Conservation (phyloP, 768 basidiomycete species). For the Pholiota molesta region DNA sequence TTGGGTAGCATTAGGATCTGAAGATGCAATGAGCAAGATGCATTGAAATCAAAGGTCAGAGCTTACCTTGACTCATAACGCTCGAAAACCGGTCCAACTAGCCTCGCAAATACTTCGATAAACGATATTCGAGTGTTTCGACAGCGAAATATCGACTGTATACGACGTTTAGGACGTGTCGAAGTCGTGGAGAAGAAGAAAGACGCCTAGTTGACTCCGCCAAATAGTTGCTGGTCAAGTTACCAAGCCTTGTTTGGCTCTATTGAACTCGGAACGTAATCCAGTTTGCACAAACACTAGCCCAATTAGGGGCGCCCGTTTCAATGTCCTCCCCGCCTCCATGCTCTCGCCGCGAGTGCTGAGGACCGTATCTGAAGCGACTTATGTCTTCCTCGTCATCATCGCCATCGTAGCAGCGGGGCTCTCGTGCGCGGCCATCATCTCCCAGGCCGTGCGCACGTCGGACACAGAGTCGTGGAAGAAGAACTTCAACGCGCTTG, state of each 20-base stretch:
- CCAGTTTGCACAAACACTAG: not conserved
- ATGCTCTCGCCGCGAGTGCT: constrained; percentile 47
- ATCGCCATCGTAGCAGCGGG: constrained; percentile 55
- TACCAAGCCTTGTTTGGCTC: constrained; percentile 35
- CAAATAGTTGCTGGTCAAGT: constrained; percentile 17
- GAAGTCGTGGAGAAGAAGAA: not conserved
- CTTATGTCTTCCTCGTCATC: constrained; percentile 56
- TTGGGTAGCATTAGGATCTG: constrained; percentile 52
- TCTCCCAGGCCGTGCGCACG: constrained; percentile 75
- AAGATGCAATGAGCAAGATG: constrained; percentile 35
- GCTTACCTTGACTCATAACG: constrained; percentile 56
- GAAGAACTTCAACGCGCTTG: constrained; percentile 67
- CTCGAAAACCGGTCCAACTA: constrained; percentile 7
- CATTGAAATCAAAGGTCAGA: constrained; percentile 26
- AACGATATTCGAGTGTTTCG: not conserved
- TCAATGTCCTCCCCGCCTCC: constrained; percentile 1
- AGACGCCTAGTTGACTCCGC: not conserved
- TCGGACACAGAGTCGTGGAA: constrained; percentile 55
- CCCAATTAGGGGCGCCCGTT: not conserved
- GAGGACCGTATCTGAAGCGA: constrained; percentile 54
- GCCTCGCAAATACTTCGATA: constrained; percentile 1
- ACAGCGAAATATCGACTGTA: not conserved
- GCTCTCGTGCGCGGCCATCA: constrained; percentile 64
- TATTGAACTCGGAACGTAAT: constrained; percentile 22
- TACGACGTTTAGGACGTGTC: constrained; percentile 2